Conservation (phyloP, 1,139 yeast species). For the Nakaseomyces nivariensis region DNA sequence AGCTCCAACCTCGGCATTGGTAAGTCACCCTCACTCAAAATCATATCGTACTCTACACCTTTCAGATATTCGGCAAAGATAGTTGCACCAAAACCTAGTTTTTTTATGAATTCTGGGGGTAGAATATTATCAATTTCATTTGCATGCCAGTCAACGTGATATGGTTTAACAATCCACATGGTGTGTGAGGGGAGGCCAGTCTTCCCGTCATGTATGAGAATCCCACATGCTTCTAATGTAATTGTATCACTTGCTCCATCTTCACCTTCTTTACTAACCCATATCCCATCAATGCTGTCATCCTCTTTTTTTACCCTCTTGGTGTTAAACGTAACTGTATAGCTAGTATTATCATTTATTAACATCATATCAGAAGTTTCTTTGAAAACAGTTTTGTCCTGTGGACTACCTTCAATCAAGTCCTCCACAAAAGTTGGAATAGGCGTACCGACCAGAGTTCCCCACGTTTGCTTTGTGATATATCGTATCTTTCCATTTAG, state of each 20-base stretch:
- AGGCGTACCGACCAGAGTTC: slow-evolving; percentile 49
- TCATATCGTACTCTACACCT: slow-evolving; percentile 49
- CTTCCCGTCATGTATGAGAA: slow-evolving; percentile 62
- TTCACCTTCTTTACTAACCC: slow-evolving; percentile 4
- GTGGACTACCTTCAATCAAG: slow-evolving; percentile 55
- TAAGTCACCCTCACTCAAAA: slow-evolving; percentile 51
- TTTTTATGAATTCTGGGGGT: slow-evolving; percentile 56
- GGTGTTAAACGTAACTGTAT: slow-evolving; percentile 53
- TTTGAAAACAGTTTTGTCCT: slow-evolving; percentile 58
- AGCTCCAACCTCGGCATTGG: slow-evolving; percentile 73
- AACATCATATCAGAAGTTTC: slow-evolving; percentile 66
- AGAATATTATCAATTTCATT: slow-evolving; percentile 47
- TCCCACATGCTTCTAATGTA: slow-evolving; percentile 91
- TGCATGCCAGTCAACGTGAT: slow-evolving; percentile 37
- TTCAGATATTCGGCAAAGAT: slow-evolving; percentile 67
- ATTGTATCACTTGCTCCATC: slow-evolving; percentile 39
- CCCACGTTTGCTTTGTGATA: slow-evolving; percentile 66
- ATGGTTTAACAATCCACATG: slow-evolving; percentile 89
- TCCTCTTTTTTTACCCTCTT: slow-evolving; percentile 10
- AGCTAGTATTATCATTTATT: slow-evolving; percentile 56
- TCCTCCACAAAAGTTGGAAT: slow-evolving; percentile 36
- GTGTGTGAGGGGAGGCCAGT: slow-evolving; percentile 61
- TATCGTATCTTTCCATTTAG: slow-evolving; percentile 69
- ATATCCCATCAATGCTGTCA: slow-evolving; percentile 15
- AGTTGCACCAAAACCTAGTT: slow-evolving; percentile 83